Base-by-base conservation (phyloP, 2,329 filamentous ascomycete genomes). In the Exophiala bonariae region DNA sequence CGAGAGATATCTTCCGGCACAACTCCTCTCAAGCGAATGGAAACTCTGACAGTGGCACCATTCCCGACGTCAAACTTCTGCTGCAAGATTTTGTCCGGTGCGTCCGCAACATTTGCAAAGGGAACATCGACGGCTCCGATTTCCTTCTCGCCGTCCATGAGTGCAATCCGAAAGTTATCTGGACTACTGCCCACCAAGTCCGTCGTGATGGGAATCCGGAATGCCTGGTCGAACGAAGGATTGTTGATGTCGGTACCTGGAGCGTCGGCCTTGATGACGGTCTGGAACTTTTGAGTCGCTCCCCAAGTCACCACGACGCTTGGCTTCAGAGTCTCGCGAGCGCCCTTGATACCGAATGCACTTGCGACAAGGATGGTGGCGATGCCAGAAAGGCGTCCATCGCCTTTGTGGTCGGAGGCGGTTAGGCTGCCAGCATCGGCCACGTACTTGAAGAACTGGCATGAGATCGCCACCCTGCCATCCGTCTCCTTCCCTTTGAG, bases 221-320 rank as follows among this genome's bases (percentile, higher is more conserved):
- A 53, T 37, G 47, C 36, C 50, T 53, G 50, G 50, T 53, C 50
- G 37, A 53, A 53, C 17, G 50, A 19, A 40, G 50, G 50, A 37
- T 53, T 53, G 50, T 30, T 53, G 47, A 53, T 53, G 50, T 53
- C 50, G 36, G 50, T 47, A 13, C 50, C 50, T 19, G 50, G 50
- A 43, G 50, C 50, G 23, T 53, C 50, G n/a, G 47, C 37, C 42
- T 53, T 50, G 47, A 53, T 47, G 50, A 42, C 47, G 20, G 50
- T 53, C 43, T 53, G 50, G 50, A 53, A 53, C n/a, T 47, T 47
- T 43, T 53, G 50, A 31, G 41, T 37, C 42, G 22, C 37, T 41
- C 50, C 50, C 50, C 50, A 53, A 26, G 50, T 53, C 41, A 53
- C 50, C 8, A 50, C 50, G 7, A 53, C 50, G 37, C 47, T 50